Percentiles rank a stretch among this genome's conserved stretches.
Evolutionary conservation across 176 grass and related monocot genomes (phyloP).

Genomic region (Olyra latifolia): DNA sequence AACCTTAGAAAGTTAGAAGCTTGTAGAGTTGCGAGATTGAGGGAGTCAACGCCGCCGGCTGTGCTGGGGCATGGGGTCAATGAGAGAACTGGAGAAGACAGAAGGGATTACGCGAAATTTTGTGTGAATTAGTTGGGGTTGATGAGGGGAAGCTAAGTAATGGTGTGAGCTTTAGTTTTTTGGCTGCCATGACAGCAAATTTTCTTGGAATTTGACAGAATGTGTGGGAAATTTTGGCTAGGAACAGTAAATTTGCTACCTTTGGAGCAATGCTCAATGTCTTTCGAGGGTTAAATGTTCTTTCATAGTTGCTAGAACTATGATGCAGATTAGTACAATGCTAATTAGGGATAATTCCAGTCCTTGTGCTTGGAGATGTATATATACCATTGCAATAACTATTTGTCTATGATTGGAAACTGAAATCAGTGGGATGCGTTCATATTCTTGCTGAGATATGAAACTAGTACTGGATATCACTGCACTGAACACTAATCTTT

Average conservation of each 20-base stretch:
- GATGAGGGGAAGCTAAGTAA: background rate
- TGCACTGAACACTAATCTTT: background rate
- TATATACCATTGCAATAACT: no score
- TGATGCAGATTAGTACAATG: background rate
- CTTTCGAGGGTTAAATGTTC: background rate
- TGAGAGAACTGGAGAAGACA: background rate
- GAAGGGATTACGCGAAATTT: background rate
- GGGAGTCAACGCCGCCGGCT: background rate
- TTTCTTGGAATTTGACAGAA: background rate
- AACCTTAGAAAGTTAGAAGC: no score
- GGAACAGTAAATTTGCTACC: background rate
- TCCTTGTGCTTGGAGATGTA: background rate
- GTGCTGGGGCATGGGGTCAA: background rate
- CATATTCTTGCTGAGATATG: background rate
- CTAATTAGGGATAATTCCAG: background rate
- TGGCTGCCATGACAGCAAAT: background rate
- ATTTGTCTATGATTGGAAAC: background rate
- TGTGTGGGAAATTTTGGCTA: background rate
- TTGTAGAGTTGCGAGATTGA: background rate
- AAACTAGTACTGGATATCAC: background rate
- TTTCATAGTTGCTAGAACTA: background rate
- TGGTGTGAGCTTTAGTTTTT: background rate
- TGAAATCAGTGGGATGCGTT: background rate
- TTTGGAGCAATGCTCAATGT: background rate
- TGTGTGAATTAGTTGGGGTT: background rate